Conservation (phyloP, 768 basidiomycete species). For the Xerocomellus chrysenteron region DNA sequence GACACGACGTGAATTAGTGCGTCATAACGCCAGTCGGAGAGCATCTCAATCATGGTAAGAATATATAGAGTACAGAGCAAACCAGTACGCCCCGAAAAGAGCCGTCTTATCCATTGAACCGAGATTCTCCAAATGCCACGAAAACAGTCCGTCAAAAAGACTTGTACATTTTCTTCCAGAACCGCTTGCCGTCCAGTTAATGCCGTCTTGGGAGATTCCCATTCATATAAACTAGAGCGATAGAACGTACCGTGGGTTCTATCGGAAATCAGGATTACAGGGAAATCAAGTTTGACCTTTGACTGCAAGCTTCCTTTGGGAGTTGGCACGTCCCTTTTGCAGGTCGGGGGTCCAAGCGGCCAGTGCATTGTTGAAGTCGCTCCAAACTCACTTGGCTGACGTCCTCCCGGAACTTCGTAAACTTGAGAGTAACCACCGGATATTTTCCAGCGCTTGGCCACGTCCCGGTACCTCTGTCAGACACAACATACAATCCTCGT, state of each 20-base stretch:
- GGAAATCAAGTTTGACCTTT: neutral
- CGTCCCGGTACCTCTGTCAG: neutral
- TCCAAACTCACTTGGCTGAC: neutral
- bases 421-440: neutral
- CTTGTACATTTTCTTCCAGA: neutral
- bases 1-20: no score
- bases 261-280: no score
- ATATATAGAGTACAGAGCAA: neutral
- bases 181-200: neutral
- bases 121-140: neutral
- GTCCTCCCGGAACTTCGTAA: neutral
- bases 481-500: neutral
- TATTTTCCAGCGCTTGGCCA: no score
- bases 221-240: neutral
- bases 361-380: neutral
- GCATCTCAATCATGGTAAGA: neutral
- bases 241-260: neutral
- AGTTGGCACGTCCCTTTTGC: neutral
- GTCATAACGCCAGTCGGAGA: no score
- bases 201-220: neutral
- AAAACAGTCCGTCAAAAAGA: neutral
- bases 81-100: neutral
- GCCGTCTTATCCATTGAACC: neutral
- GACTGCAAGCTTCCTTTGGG: neutral
- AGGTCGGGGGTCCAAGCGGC: neutral